Evolutionary conservation across 495 filamentous ascomycete genomes (phyloP), one percentile per base, ranked within the genome.

Genomic region (Xylaria palmicola): DNA sequence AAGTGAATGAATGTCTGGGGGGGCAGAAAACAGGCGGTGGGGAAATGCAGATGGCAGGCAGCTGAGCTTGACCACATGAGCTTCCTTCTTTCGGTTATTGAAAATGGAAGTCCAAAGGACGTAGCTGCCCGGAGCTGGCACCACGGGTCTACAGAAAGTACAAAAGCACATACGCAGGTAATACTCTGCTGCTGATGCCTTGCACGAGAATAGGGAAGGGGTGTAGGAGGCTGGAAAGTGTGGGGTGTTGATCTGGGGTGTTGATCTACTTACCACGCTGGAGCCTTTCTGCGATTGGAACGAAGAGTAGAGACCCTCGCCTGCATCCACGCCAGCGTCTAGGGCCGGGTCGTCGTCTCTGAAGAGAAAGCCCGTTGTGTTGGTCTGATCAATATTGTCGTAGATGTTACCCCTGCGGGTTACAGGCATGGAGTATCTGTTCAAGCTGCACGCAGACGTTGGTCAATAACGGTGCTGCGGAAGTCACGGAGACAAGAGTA

Each of bases 371-470:
- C 88, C 86, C 13, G 90, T 81, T 6, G 89, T 91, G 69, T 94
- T 90, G 75, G 89, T 89, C 47, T 85, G 85, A 61, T 84, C 92
- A 63, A 85, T 85, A 30, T 77, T 79, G 37, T 84, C 81, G 63
- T 76, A 72, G 62, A 80, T 67, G 43, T 87, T 80, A 41, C 89
- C 83, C 63, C 80, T 84, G 62, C 83, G 85, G 49, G 86, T 88
- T 27, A 90, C 86, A 7, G 92, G 92, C 89, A 97, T 92, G 8
- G 92, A 96, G 72, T 93, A 92, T 43, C 92, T 87, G 69, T 96
- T 92, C 53, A 87, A 80, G 56, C 90, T 93, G 6, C 15, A 30
- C 8, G 57, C 32, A 59, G 12, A 62, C 30, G 56, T 72, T 53
- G 65, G 59, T 60, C 12, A 59, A 55, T 54, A 50, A 36, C 43